Percentiles rank a stretch among this genome's conserved stretches.
Evolutionary conservation across 169 alveolate species (phyloP).

Genomic region (Perkinsus olseni): DNA sequence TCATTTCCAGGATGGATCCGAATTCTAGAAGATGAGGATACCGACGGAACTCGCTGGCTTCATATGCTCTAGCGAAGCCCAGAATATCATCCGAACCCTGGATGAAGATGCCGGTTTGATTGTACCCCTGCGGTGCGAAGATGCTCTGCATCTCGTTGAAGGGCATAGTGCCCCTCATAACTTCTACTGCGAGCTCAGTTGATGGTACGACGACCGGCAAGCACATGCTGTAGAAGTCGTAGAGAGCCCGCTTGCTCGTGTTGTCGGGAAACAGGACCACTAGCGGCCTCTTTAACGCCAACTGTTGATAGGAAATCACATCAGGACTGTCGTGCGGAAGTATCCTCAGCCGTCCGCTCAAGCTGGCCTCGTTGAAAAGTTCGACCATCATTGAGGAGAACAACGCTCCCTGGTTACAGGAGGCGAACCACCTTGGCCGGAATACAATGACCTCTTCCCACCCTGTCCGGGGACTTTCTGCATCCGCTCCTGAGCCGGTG

Average conservation of each 20-base stretch:
- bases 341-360: not conserved
- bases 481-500: not conserved
- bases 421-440: not conserved
- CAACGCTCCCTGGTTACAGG: not conserved
- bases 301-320: not conserved
- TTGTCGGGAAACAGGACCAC: not conserved
- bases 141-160: not conserved
- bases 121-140: not conserved
- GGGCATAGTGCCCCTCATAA: not conserved
- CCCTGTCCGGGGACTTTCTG: not conserved
- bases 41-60: not conserved
- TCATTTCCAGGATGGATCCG: not conserved
- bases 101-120: not conserved
- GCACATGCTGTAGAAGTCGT: not conserved
- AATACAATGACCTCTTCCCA: not conserved
- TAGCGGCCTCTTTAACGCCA: not conserved
- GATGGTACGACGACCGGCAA: not conserved
- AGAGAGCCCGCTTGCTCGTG: not conserved
- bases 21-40: not conserved
- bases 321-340: not conserved
- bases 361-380: not conserved
- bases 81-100: not conserved
- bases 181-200: not conserved
- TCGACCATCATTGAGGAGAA: not conserved
- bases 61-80: not conserved